Evolutionary conservation across 176 grass and related monocot species (phyloP).

Genomic region (Musa acuminata): DNA sequence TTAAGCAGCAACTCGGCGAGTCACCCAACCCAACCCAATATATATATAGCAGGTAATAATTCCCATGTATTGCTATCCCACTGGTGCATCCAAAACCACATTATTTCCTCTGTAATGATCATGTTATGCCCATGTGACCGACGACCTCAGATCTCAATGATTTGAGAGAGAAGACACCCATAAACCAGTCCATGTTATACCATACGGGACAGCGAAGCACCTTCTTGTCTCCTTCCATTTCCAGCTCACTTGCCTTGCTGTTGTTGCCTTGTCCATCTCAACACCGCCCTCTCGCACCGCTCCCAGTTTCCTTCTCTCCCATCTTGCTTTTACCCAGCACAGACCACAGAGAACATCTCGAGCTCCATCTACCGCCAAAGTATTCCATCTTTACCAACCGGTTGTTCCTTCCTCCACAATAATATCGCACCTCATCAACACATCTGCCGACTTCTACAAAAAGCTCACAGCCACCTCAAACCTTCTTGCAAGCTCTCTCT

Average conservation of each 20-base stretch:
- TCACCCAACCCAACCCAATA: no score
- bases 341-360: background rate
- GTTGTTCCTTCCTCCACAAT: constrained; percentile 3
- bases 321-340: background rate
- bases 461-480: constrained; percentile 20
- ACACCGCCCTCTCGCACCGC: background rate
- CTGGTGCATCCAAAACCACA: no score
- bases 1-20: no score
- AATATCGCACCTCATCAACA: constrained; percentile 7
- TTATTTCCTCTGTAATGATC: background rate
- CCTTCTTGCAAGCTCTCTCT: constrained; percentile 6
- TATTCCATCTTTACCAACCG: background rate
- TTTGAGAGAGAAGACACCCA: background rate
- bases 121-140: background rate
- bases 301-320: background rate
- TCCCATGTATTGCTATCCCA: no score
- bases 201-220: background rate
- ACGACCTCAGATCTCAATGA: background rate
- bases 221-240: constrained; percentile 10
- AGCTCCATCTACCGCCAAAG: background rate
- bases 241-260: constrained; percentile 16
- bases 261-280: constrained; percentile 26
- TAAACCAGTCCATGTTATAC: background rate
- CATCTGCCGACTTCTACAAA: constrained; percentile 8
- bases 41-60: no score